phyloP scores from a whole-genome alignment of 345 rosid species.

The Brassica cretica region DNA sequence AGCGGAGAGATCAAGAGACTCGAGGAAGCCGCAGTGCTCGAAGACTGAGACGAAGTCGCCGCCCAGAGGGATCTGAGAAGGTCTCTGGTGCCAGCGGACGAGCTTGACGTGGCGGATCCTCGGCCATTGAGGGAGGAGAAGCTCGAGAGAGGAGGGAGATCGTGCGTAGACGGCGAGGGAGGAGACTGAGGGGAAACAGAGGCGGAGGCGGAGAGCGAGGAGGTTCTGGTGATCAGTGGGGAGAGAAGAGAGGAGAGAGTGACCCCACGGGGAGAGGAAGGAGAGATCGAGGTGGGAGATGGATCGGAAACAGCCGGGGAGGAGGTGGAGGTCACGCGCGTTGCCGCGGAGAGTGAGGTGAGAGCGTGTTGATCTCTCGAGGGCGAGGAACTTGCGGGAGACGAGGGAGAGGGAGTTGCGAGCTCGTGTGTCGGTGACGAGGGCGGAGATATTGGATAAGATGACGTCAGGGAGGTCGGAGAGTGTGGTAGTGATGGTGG shows the following conservation, averaged over 20 bases:
- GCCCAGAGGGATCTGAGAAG: slow-evolving; percentile 43
- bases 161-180: slow-evolving; percentile 65
- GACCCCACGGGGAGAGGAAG: slow-evolving; percentile 85
- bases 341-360: slow-evolving; percentile 88
- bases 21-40: slow-evolving; percentile 49
- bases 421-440: slow-evolving; percentile 59
- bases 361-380: slow-evolving; percentile 75
- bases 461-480: slow-evolving; percentile 76
- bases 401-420: slow-evolving; percentile 77
- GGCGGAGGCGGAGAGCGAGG: slow-evolving; percentile 53
- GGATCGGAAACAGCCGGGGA: slow-evolving; percentile 67
- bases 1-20: slow-evolving; percentile 59
- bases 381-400: slow-evolving; percentile 57
- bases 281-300: slow-evolving; percentile 78
- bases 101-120: slow-evolving; percentile 54
- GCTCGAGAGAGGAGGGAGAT: slow-evolving; percentile 48
- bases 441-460: slow-evolving; percentile 52
- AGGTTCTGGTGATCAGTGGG: slow-evolving; percentile 49
- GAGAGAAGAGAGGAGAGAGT: slow-evolving; percentile 48
- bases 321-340: slow-evolving; percentile 57
- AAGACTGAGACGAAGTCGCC: slow-evolving; percentile 61
- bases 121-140: slow-evolving; percentile 74
- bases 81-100: slow-evolving; percentile 86
- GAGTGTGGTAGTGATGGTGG: slow-evolving; percentile 33
- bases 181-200: slow-evolving; percentile 54